Evolutionary conservation across 106 monocot genomes (phyloP).

Genomic region (Allium sativum): DNA sequence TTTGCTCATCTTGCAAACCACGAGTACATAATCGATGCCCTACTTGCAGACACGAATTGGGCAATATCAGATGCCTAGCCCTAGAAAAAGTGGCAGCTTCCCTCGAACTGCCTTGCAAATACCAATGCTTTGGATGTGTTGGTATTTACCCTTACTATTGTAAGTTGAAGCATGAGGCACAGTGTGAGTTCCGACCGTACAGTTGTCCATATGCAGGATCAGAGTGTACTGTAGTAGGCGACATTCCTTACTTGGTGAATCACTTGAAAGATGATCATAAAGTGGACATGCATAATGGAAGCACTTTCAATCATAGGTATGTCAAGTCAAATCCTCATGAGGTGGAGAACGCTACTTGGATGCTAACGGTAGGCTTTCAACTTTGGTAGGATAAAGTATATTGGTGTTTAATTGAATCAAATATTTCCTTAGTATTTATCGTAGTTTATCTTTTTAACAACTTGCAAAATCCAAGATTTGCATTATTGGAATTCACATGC

Average conservation of each 20-base stretch:
- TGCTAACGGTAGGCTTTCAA: conserved; percentile 27
- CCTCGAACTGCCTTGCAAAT: conserved; percentile 38
- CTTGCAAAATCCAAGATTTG: too few relatives aligned
- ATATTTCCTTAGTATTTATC: too few relatives aligned
- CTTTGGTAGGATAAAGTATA: too few relatives aligned
- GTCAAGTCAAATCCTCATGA: conserved; percentile 43
- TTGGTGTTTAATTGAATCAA: too few relatives aligned
- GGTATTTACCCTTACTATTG: conserved; percentile 33
- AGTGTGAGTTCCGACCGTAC: conserved; percentile 27
- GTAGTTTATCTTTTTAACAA: too few relatives aligned
- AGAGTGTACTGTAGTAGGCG: conserved; percentile 32
- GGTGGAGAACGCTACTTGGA: conserved; percentile 44
- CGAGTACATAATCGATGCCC: conserved; percentile 36
- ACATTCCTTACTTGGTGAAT: conserved; percentile 24
- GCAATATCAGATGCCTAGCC: conserved; percentile 39
- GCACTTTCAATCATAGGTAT: conserved; percentile 35
- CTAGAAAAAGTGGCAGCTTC: conserved; percentile 34
- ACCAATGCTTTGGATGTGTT: conserved; percentile 30
- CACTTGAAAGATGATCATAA: conserved; percentile 46
- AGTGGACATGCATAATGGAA: conserved; percentile 40
- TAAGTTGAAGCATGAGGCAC: conserved; percentile 37
- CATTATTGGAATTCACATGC: too few relatives aligned
- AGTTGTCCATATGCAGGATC: conserved; percentile 40
- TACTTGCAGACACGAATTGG: conserved; percentile 37
- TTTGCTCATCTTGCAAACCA: conserved; percentile 38